These are phyloP conservation scores for Thuja plicata DNA, from an alignment of 83 land plant genomes.

Conservation along the genomic window DNA sequence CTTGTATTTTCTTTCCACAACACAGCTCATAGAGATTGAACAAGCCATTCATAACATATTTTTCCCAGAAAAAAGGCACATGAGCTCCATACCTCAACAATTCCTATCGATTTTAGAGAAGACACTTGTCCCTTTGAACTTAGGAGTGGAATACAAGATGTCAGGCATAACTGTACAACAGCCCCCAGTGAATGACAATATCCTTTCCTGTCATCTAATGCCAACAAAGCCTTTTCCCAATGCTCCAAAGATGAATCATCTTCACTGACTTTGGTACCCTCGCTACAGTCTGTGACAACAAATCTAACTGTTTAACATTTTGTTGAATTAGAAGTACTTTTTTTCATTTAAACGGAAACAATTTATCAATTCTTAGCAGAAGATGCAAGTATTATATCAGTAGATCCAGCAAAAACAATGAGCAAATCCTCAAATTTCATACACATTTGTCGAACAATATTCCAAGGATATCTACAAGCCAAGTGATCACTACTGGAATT, in stretches of 20 bases:
- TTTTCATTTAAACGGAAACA: neutral
- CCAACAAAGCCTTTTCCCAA: conserved; percentile 41
- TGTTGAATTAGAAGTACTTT: neutral
- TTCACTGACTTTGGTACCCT: neutral
- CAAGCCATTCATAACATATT: neutral
- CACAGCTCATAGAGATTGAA: neutral
- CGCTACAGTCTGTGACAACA: conserved; percentile 6
- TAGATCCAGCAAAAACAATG: neutral
- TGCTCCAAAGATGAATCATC: conserved; percentile 31
- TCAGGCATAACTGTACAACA: conserved; percentile 49
- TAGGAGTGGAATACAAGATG: conserved; percentile 46
- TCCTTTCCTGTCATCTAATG: conserved; percentile 50
- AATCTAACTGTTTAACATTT: neutral
- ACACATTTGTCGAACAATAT: neutral
- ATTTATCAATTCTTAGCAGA: neutral
- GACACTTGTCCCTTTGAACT: conserved; percentile 42
- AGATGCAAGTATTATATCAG: neutral
- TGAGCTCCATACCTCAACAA: conserved; percentile 41
- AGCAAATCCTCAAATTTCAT: neutral
- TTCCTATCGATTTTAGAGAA: conserved; percentile 48
- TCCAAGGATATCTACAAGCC: neutral
- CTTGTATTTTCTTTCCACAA: neutral
- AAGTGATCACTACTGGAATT: neutral
- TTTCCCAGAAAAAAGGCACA: neutral
- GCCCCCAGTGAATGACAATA: conserved; percentile 53